These are phyloP conservation scores for Cladochytrium replicatum DNA, from an alignment of 192 early-diverging fungal genomes.

Conservation along the genomic window DNA sequence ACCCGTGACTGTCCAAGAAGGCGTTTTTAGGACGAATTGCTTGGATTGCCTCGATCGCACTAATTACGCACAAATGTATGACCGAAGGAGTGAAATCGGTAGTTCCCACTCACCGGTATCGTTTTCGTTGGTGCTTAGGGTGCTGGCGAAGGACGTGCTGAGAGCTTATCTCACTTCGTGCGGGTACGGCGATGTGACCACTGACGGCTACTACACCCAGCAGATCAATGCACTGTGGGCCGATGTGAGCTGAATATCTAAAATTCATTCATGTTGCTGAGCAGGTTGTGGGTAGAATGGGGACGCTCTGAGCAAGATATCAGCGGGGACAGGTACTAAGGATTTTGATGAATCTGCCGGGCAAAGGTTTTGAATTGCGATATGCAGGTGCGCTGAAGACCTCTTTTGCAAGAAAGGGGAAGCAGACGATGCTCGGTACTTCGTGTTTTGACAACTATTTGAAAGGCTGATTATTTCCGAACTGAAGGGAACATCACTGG, in stretches of 20 bases:
- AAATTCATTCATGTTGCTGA: not conserved
- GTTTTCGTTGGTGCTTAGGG: constrained; percentile 8
- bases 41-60: constrained; percentile 80
- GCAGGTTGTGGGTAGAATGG: constrained; percentile 54
- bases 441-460: constrained; percentile 1
- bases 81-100: constrained; percentile 3
- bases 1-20: constrained; percentile 60
- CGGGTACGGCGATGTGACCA: no score
- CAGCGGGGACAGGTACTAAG: constrained; percentile 21
- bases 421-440: constrained; percentile 59
- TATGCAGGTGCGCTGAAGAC: constrained; percentile 92
- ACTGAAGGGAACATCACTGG: constrained; percentile 23
- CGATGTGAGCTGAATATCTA: constrained; percentile 17
- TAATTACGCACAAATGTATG: constrained; percentile 74
- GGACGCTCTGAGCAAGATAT: constrained; percentile 81
- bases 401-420: constrained; percentile 80
- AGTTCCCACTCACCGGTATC: constrained; percentile 8
- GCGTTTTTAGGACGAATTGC: constrained; percentile 87
- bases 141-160: constrained; percentile 13
- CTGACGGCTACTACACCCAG: no score
- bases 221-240: constrained; percentile 45
- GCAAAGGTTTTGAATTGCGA: no score
- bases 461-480: not conserved
- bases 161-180: no score
- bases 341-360: constrained; percentile 45